Evolutionary conservation across 306 rosid species (phyloP).

Genomic region (Lathyrus sativus): DNA sequence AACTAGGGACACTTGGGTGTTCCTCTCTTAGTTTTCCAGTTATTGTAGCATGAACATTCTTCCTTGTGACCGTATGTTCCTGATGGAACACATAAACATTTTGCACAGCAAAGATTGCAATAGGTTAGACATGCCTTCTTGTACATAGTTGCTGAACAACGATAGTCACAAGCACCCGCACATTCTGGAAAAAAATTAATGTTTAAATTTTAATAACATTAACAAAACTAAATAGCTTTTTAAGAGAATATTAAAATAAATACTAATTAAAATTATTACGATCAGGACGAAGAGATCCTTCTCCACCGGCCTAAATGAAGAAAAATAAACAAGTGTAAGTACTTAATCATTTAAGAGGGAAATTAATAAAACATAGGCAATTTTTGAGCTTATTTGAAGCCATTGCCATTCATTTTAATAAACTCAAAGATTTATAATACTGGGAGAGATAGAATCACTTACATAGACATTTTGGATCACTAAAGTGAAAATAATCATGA

Average conservation of each 20-base stretch:
- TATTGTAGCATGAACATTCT: not conserved
- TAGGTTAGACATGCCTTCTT: too few species aligned
- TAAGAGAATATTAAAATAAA: too few species aligned
- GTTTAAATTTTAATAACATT: too few species aligned
- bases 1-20: too few species aligned
- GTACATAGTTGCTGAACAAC: too few species aligned
- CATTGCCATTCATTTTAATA: not conserved
- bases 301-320: conserved; percentile 30
- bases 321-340: not conserved
- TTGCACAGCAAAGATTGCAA: not conserved
- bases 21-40: not conserved
- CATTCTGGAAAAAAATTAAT: too few species aligned
- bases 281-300: conserved; percentile 5
- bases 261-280: not conserved
- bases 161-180: too few species aligned
- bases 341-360: not conserved
- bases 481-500: conserved; percentile 20
- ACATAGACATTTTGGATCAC: conserved; percentile 23
- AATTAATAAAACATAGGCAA: not conserved
- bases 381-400: not conserved
- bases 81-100: not conserved
- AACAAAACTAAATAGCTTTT: too few species aligned
- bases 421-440: not conserved
- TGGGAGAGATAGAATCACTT: conserved; percentile 1
- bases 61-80: conserved; percentile 4